Evolutionary conservation across 129 eudicot genomes (phyloP), one percentile per base, ranked within the genome.

Genomic region (Lonicera japonica): DNA sequence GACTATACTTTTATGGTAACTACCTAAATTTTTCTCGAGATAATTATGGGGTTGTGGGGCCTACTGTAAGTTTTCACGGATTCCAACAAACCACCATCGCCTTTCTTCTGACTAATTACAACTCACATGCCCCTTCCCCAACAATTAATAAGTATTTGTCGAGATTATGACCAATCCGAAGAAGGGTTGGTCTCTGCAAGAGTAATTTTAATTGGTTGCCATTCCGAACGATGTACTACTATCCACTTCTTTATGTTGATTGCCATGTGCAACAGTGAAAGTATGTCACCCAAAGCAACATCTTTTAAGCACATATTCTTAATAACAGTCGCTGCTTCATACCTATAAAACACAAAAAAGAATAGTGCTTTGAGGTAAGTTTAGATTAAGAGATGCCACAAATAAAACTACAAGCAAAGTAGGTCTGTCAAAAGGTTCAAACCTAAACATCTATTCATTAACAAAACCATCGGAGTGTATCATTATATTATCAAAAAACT

Each of bases 301-400:
- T 83, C 88, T 69, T 80, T 82, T 67, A 92, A 66, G 86, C 96
- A 92, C 62, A 63, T 60, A 21, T 70, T 85, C 77, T 85, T 85
- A 60, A 92, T 53, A 58, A 85, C 64, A 36, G 85, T 77, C 7
- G 95, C 98, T 24, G 96, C 98, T 70, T 92, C 98, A 20, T 80
- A 92, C 77, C 98, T 92, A 69, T 22, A 19, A 47, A 72, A 21
- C 60, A 16, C 54, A 72, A 15, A 60, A 64, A 29, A 22, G 7
- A 43, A 56, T 20, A 38, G 14, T 41, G 34, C 56, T 61, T 0
- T 5, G n/a, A 15, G 69, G 54, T 55, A 66, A 25, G 34, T 17
- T 60, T 58, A 0, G 58, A 12, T 7, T 1, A 14, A 43, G 21
- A 29, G 19, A 54, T 13, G 52, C 15, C 23, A 36, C 6, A 14